Conservation (phyloP, 1,284 basidiomycete species). For the Ustilago bromivora region DNA sequence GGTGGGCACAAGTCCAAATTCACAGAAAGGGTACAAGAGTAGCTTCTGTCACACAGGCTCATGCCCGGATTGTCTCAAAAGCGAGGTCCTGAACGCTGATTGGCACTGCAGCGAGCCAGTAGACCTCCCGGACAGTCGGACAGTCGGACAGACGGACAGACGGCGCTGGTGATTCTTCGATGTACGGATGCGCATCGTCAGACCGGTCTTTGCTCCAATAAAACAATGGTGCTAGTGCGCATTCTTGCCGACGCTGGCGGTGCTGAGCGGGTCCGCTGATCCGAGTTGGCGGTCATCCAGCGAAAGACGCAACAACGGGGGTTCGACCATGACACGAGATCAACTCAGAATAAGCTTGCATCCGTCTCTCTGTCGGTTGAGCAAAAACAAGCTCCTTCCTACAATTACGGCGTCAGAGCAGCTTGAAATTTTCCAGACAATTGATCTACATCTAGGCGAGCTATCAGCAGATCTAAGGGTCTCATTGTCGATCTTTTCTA, state of each 20-base stretch:
- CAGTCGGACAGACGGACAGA: neutral
- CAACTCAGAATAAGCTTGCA: neutral
- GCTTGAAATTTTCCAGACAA: neutral
- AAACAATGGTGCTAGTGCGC: neutral
- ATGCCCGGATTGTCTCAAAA: conserved; percentile 9
- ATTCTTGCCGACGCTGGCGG: neutral
- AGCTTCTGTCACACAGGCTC: neutral
- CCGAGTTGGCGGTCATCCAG: neutral
- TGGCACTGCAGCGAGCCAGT: conserved; percentile 7
- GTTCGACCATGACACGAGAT: neutral
- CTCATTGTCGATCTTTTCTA: conserved; percentile 13
- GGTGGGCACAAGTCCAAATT: conserved; percentile 6
- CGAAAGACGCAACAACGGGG: neutral
- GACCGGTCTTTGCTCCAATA: neutral
- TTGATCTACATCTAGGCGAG: conserved; percentile 3
- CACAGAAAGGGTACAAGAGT: neutral
- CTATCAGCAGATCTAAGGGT: conserved; percentile 14
- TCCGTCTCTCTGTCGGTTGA: neutral
- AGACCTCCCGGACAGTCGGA: neutral
- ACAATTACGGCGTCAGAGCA: neutral
- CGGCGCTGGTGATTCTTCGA: neutral
- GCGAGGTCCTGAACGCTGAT: neutral
- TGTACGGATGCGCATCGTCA: neutral
- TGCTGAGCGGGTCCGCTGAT: neutral
- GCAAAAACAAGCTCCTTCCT: neutral